Base-by-base conservation (phyloP, 768 basidiomycete genomes). In the Dentipellis sp. region DNA sequence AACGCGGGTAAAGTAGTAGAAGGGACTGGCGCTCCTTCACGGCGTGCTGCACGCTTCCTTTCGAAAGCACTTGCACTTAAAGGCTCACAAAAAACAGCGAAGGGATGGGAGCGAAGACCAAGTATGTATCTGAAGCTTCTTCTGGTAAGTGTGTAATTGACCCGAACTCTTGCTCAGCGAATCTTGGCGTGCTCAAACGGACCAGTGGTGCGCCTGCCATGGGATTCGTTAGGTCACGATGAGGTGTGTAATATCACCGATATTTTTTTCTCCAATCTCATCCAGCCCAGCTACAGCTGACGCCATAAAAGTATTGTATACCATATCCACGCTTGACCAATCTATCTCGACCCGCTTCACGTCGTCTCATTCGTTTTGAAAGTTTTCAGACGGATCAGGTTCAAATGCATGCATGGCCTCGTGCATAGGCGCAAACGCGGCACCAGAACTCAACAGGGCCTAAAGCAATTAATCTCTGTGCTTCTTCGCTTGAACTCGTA, bases 61-160 rank as follows among this genome's bases (percentile, higher is more conserved):
- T 16, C 23, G 36, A 54, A 55, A 22, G 57, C 56, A 1, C 39
- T 62, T 17, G 38, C 51, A 35, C 21, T 61, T 9, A 36, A 47
- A 14, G 49, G 35, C 17, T 23, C 35, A 23, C 11, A 19, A 17
- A 55, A 56, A 34, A 53, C 16, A 47, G 37, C 42, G 11, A 29
- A 42, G 40, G 58, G 54, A 19, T 62, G 61, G 61, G 59, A 60
- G 34, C 59, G 61, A 38, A 53, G 59, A 37, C 53, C 59, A 54
- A 35, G 61, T 62, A 57, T 22, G 61, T 36, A 39, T 35, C 42
- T 11, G 45, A n/a, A 38, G 14, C 3, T 37, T 35, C 39, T 6
- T 60, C 42, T n/a, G 57, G 59, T 3, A 56, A 22, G 16, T 3
- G 11, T 9, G 12, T 2, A 4, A 9, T 19, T 45, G 1, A 40